Evolutionary conservation across 768 basidiomycete genomes (phyloP), one percentile per base, ranked within the genome.

Genomic region (Collybia sordida): DNA sequence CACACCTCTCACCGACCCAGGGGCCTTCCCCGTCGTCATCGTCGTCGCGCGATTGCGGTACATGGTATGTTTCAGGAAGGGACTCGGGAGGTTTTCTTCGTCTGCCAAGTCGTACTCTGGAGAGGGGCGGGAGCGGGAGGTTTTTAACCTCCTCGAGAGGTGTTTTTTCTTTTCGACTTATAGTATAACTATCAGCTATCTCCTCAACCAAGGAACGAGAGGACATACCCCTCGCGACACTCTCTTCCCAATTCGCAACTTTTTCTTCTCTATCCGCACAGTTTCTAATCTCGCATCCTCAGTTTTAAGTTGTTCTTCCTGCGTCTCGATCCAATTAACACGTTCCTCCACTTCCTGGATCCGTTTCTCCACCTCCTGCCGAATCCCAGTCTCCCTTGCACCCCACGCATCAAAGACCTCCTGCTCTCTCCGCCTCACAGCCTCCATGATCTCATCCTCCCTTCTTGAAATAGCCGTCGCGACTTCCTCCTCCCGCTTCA

Each of bases 51-150:
- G 4, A 52, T 66, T 42, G 21, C n/a, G n/a, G n/a, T n/a, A n/a
- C n/a, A 57, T 38, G 8, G 51, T 54, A 9, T 79, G 74, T 61
- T 86, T 87, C 37, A 93, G 62, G 67, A 93, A 93, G 4, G 90
- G 91, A 61, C 88, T 90, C 0, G 90, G 91, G 0, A 93, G 74
- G 63, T 91, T 92, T 64, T 90, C 90, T 62, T 90, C 90, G 61
- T 93, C 89, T 0, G 74, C 73, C 8, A 86, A 58, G 63, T 91
- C 84, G 58, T 90, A 93, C 50, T 77, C 69, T 3, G 82, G 72
- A 3, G 77, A 54, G 6, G 64, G 57, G 19, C 49, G 59, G n/a
- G 60, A 58, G 23, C 58, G 60, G 1, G 67, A 86, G 63, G 54
- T 88, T 89, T 68, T 85, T 86, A 21, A 90, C 82, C 63, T 90